A percentile compares a stretch with the other conserved stretches of the same genome.
Conservation (phyloP, 2,329 filamentous ascomycete species). For the Aspergillus versicolor region DNA sequence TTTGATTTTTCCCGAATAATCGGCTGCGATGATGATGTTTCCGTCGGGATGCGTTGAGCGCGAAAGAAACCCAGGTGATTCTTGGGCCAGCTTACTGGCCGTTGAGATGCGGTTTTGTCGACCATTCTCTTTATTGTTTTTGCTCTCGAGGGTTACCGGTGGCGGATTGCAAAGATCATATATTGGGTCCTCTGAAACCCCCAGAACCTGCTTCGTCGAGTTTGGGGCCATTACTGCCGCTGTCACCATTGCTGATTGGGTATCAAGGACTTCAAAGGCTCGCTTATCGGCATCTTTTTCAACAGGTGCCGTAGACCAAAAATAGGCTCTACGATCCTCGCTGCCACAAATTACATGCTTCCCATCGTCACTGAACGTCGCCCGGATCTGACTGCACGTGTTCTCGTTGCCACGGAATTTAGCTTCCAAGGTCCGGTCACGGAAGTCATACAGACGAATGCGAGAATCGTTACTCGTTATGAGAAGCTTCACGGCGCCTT, state of each 20-base stretch:
- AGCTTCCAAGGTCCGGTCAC: constrained; percentile 78
- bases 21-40: constrained; percentile 89
- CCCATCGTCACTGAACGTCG: constrained; percentile 82
- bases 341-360: constrained; percentile 88
- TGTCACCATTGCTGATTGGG: constrained; percentile 84
- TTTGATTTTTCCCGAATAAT: constrained; percentile 85
- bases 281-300: constrained; percentile 75
- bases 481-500: constrained; percentile 74
- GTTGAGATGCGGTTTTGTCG: constrained; percentile 26
- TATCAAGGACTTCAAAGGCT: constrained; percentile 85
- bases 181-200: constrained; percentile 83
- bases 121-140: constrained; percentile 36
- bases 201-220: constrained; percentile 73
- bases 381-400: constrained; percentile 83
- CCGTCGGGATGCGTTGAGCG: constrained; percentile 75
- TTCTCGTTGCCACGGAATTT: constrained; percentile 95
- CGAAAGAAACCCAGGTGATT: constrained; percentile 74
- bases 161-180: constrained; percentile 96
- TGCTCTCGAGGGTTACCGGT: constrained; percentile 76
- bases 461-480: constrained; percentile 95
- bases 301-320: constrained; percentile 70
- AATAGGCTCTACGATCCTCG: constrained; percentile 85
- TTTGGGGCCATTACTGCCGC: constrained; percentile 83
- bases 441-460: constrained; percentile 82
- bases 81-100: constrained; percentile 53